phyloP scores from a whole-genome alignment of 176 grass and related monocot species.

The Thinopyrum elongatum region DNA sequence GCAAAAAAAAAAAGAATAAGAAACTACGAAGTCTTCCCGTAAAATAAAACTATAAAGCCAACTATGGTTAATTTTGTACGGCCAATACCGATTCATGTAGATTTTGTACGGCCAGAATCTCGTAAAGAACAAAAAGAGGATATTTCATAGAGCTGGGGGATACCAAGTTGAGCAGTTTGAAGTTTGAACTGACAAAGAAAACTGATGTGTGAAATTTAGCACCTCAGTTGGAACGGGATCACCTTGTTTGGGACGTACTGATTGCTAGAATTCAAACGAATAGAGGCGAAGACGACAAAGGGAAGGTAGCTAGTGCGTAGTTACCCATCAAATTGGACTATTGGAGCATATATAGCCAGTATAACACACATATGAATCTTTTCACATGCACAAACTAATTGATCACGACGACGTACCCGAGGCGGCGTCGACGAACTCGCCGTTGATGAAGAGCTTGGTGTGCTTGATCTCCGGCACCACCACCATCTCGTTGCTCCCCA shows the following conservation, averaged over 20 bases:
- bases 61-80: no score
- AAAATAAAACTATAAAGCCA: no score
- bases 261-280: background rate
- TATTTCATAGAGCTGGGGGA: no score
- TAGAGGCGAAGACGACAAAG: background rate
- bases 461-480: constrained; percentile 78
- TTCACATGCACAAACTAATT: background rate
- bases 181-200: background rate
- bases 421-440: constrained; percentile 71
- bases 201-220: background rate
- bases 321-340: background rate
- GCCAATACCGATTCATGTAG: background rate
- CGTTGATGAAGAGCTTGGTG: constrained; percentile 95
- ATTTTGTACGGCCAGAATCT: no score
- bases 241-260: background rate
- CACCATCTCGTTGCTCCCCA: constrained; percentile 22
- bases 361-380: no score
- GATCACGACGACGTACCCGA: constrained; percentile 44
- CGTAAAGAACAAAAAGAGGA: no score
- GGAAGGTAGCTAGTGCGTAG: background rate
- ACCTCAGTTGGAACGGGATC: background rate
- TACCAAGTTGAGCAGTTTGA: no score
- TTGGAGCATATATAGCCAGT: background rate
- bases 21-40: no score
- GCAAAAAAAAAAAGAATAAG: no score